Conservation (phyloP, 2,329 filamentous ascomycete species). For the Incumbomyces delicatus region DNA sequence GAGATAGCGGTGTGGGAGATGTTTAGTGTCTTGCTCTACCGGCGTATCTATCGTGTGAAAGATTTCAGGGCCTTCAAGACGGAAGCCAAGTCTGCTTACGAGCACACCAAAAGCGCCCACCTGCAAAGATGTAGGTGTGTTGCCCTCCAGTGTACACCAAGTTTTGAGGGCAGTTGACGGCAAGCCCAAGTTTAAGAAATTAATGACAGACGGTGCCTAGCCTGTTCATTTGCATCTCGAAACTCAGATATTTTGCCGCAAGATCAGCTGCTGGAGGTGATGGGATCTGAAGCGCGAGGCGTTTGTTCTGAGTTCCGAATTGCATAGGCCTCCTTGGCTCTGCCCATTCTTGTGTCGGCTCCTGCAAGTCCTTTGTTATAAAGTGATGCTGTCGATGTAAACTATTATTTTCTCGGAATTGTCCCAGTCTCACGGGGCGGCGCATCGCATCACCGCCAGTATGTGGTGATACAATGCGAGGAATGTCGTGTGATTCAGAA, state of each 20-base stretch:
- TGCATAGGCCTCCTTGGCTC: slow-evolving; percentile 6
- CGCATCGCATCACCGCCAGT: neutral
- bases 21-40: too few species aligned
- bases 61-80: too few species aligned
- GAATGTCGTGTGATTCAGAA: neutral
- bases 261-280: neutral
- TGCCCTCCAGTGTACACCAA: too few species aligned
- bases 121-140: too few species aligned
- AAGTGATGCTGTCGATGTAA: too few species aligned
- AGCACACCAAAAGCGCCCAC: too few species aligned
- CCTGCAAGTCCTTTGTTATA: neutral
- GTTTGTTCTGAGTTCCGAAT: slow-evolving; percentile 1
- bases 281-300: slow-evolving; percentile 2
- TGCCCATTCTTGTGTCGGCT: neutral
- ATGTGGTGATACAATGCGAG: neutral
- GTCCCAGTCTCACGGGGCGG: neutral
- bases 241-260: neutral
- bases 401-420: neutral
- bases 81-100: too few species aligned
- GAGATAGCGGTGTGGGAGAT: too few species aligned
- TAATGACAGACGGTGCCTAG: slow-evolving; percentile 1
- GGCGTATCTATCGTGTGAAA: too few species aligned
- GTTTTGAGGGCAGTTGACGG: neutral
- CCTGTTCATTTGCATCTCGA: neutral
- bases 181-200: neutral